phyloP scores from a whole-genome alignment of 129 eudicot species.

The Helianthus tuberosus region DNA sequence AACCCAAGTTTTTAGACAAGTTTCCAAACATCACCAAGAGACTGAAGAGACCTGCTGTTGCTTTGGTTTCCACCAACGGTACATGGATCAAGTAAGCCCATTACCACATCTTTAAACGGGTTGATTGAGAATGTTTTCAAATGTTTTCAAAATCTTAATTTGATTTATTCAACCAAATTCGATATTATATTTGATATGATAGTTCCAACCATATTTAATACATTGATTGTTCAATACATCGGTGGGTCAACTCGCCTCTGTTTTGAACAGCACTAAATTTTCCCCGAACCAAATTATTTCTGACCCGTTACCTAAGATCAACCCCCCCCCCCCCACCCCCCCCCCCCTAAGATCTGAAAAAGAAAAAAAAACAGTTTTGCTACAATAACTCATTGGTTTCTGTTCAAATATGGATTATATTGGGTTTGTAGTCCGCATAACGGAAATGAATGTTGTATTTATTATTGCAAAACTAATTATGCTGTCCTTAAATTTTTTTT shows the following conservation, averaged over 20 bases:
- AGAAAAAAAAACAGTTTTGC: too few relatives aligned
- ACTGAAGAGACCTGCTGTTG: slow-evolving; percentile 94
- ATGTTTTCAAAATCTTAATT: not conserved
- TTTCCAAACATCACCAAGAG: slow-evolving; percentile 81
- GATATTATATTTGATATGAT: not conserved
- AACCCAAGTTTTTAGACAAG: slow-evolving; percentile 93
- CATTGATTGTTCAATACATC: not conserved
- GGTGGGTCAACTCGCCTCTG: too few relatives aligned
- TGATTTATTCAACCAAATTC: not conserved
- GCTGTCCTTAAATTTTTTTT: not conserved
- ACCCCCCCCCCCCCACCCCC: too few relatives aligned
- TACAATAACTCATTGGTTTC: too few relatives aligned
- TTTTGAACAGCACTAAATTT: too few relatives aligned
- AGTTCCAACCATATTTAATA: not conserved
- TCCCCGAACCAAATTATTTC: too few relatives aligned
- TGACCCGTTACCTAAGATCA: too few relatives aligned
- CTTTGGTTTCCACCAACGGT: slow-evolving; percentile 93
- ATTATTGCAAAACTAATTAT: too few relatives aligned
- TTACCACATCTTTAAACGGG: not conserved
- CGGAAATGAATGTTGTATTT: too few relatives aligned
- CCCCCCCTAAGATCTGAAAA: too few relatives aligned
- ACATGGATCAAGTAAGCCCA: slow-evolving; percentile 89
- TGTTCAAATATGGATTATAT: too few relatives aligned
- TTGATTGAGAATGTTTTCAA: not conserved
- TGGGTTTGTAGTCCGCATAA: too few relatives aligned